Evolutionary conservation across 2,329 filamentous ascomycete species (phyloP), one percentile per base, ranked within the genome.

Genomic region (Xylariaceae sp.): DNA sequence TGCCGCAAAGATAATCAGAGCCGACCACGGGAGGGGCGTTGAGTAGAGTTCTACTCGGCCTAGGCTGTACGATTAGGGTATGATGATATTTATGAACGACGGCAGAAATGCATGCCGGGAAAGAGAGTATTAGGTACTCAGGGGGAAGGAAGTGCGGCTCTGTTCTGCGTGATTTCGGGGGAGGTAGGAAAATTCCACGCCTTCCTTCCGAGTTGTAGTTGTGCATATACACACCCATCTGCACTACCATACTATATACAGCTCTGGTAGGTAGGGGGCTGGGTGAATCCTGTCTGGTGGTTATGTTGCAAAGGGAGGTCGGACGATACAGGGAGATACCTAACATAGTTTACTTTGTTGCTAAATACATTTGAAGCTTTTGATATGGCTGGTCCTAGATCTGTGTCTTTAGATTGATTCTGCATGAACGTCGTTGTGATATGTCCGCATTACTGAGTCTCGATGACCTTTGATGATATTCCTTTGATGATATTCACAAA

Each of bases 361-460:
- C 11, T 42, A 11, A 10, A 42, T 42, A 42, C 11, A 42, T 42
- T 42, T 64, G 62, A 64, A 67, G 68, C 64, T 68, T 60, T 56
- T 64, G 67, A 62, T 61, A 59, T 57, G 50, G 34, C 55, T 35
- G 52, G 49, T 30, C 23, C 23, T 30, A 30, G 4, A 30, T 4
- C 4, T 5, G 23, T 30, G 5, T 30, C 23, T 30, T 30, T 5
- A 30, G 3, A 30, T 30, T 5, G 23, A 30, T 30, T 2, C 5
- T 30, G 23, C 5, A 4, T 30, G 23, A 30, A 30, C 17, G 17
- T 18, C 17, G 23, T 30, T 5, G 23, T 30, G 23, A 30, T 30
- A 30, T 30, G 23, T 30, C 23, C 23, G 23, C 2, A 3, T 30
- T 30, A 30, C 23, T 30, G 23, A 30, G 23, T 30, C 23, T 30